phyloP scores from a whole-genome alignment of 257 asterid species.

The Fraxinus excelsior region DNA sequence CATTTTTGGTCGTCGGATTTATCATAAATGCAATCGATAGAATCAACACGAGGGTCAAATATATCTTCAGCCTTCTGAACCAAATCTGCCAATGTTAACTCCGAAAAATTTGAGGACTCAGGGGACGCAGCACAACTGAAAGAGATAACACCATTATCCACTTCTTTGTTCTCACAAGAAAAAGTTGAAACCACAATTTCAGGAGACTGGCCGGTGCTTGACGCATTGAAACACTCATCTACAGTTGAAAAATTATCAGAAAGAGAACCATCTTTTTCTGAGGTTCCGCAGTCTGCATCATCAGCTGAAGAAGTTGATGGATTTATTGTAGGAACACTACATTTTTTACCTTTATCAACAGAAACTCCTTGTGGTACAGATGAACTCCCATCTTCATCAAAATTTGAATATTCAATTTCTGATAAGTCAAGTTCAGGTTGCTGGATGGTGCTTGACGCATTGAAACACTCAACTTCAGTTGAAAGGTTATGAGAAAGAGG shows the following conservation, averaged over 20 bases:
- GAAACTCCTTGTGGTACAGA: conserved; percentile 11
- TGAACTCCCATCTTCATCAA: conserved; percentile 20
- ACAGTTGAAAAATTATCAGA: conserved; percentile 14
- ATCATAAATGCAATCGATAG: conserved; percentile 17
- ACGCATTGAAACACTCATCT: conserved; percentile 25
- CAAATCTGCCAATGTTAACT: conserved; percentile 21
- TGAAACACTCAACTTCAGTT: neutral
- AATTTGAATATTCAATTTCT: conserved; percentile 13
- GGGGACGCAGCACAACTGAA: conserved; percentile 31
- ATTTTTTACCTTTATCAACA: conserved; percentile 17
- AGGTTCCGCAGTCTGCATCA: conserved; percentile 19
- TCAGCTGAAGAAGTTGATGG: conserved; percentile 23
- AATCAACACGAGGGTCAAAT: conserved; percentile 13
- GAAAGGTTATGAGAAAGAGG: neutral
- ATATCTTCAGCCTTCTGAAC: conserved; percentile 28
- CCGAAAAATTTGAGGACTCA: conserved; percentile 23
- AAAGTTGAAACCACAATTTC: conserved; percentile 25
- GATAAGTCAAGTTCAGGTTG: conserved; percentile 21
- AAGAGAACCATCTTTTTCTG: conserved; percentile 2
- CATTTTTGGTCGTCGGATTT: conserved; percentile 16
- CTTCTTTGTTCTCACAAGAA: conserved; percentile 27
- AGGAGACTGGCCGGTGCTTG: conserved; percentile 28
- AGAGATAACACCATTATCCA: conserved; percentile 17
- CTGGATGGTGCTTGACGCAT: conserved; percentile 14
- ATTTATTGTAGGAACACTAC: conserved; percentile 9